phyloP scores from a whole-genome alignment of 2,329 filamentous ascomycete genomes.

The Alternaria metachromatica region DNA sequence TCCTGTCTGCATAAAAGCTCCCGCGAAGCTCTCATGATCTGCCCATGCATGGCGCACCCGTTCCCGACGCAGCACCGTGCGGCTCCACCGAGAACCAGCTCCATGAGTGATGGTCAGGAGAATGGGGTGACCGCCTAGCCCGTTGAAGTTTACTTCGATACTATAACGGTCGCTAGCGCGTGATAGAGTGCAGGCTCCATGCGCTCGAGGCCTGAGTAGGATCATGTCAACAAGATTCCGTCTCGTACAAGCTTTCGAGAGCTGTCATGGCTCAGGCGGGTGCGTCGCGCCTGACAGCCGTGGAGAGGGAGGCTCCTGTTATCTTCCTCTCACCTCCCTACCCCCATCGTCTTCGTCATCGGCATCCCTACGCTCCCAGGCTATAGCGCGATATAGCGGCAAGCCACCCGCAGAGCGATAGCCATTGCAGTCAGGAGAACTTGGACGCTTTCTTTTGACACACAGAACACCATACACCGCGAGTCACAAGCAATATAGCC shows the following conservation, averaged over 20 bases:
- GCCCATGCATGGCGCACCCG: slow-evolving; percentile 13
- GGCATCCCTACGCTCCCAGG: slow-evolving; percentile 1
- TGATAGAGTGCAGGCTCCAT: slow-evolving; percentile 26
- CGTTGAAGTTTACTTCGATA: slow-evolving; percentile 3
- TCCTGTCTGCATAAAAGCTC: slow-evolving; percentile 1
- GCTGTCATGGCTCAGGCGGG: neutral
- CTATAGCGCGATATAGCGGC: slow-evolving; percentile 12
- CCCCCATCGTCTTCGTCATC: neutral
- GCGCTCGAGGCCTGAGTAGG: slow-evolving; percentile 16
- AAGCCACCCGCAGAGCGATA: slow-evolving; percentile 8
- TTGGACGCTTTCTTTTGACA: neutral
- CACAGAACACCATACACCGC: neutral
- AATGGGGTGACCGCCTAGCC: slow-evolving; percentile 14
- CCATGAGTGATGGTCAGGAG: slow-evolving; percentile 4
- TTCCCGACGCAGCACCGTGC: slow-evolving; percentile 19
- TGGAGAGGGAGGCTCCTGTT: neutral
- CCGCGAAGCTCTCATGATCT: neutral
- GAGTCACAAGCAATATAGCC: neutral
- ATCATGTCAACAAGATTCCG: slow-evolving; percentile 3
- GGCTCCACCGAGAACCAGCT: slow-evolving; percentile 2
- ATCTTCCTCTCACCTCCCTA: slow-evolving; percentile 2
- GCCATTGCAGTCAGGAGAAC: neutral
- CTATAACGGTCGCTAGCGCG: slow-evolving; percentile 24
- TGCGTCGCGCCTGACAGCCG: neutral
- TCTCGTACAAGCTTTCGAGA: slow-evolving; percentile 13